Base-by-base conservation (phyloP, 345 rosid genomes). In the Dipteronia sinensis region DNA sequence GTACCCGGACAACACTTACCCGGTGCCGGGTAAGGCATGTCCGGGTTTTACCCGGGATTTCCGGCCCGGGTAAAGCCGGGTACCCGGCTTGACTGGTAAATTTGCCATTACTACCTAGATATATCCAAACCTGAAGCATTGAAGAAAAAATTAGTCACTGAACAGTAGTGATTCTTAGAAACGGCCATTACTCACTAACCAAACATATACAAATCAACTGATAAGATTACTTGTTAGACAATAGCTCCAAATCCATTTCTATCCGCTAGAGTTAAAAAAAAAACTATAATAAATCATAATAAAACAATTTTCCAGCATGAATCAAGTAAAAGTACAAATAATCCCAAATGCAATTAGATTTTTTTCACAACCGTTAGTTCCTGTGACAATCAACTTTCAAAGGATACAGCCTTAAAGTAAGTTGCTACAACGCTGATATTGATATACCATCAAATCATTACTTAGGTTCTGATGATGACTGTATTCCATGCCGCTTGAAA, bases 401-500 rank as follows among this genome's bases (percentile, higher is more conserved):
- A 46, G 40, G 23, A 7, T 51, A n/a, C 13, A 20, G 47, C 10
- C 49, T n/a, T 55, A 66, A 75, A 22, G 20, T 47, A 20, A 11
- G 23, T 38, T 16, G 20, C 38, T 8, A 20, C 4, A 2, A 76
- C 38, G 55, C 55, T 23, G 55, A 56, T 22, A 13, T 42, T 3
- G 56, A 17, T 49, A 59, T 25, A 22, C 23, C 64, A 8, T 8
- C 17, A 11, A 40, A 27, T 20, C 11, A 67, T 83, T 80, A 83
- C 68, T 86, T 79, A 11, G 83, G 76, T 42, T 86, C 84, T 0
- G 88, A 85, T 44, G 87, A 56, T 49, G 86, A 49, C 44, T 68
- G 83, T 76, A 94, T 81, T 9, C 89, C 88, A 34, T 91, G 84
- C 76, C 90, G 95, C 88, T 91, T 96, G 92, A 94, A 94, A 85